Base-by-base conservation (phyloP, 2,329 filamentous ascomycete genomes). In the Cyanodermella asteris region DNA sequence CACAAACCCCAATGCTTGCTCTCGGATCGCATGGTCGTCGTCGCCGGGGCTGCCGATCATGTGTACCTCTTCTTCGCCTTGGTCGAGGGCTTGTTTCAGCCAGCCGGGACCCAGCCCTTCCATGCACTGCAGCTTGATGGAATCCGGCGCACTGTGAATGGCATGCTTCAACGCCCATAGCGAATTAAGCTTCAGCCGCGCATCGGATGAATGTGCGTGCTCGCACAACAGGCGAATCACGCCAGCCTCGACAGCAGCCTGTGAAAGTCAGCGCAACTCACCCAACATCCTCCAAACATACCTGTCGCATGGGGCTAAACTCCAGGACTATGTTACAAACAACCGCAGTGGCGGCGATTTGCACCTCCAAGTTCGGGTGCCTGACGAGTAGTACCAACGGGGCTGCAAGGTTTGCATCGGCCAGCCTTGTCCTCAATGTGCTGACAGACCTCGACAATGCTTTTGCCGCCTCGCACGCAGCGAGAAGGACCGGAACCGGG, bases 91-190 rank as follows among this genome's bases (percentile, higher is more conserved):
- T 30, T 72, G 70, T 32, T 84, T 62, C 8, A 94, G 59, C 77
- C 80, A 91, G 7, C 65, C 68, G 1, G 77, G 64, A 6, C 70
- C 71, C 4, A 94, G 58, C 39, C 76, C 69, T 24, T 82, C 69
- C 8, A 94, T 52, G 31, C 78, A 78, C 23, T 64, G 61, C 38
- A 73, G 72, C 48, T 87, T 91, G 35, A 76, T 55, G 8, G 72
- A 63, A 22, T 72, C 68, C 11, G 63, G 61, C 5, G 75, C 66
- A 13, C 68, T 70, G 33, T 75, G 63, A 3, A 91, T 72, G 24
- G 93, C 61, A 47, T 94, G 80, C 43, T 94, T 94, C 29, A 97
- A 53, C 5, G 81, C 80, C 84, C 87, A 97, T 2, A 97, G 51
- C 13, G 82, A 81, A 38, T 87, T 81, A 14, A 90, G 59, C 13